Evolutionary conservation across 371 early-diverging fungal genomes (phyloP), one percentile per base, ranked within the genome.

Genomic region (Haplosporangium sp.): DNA sequence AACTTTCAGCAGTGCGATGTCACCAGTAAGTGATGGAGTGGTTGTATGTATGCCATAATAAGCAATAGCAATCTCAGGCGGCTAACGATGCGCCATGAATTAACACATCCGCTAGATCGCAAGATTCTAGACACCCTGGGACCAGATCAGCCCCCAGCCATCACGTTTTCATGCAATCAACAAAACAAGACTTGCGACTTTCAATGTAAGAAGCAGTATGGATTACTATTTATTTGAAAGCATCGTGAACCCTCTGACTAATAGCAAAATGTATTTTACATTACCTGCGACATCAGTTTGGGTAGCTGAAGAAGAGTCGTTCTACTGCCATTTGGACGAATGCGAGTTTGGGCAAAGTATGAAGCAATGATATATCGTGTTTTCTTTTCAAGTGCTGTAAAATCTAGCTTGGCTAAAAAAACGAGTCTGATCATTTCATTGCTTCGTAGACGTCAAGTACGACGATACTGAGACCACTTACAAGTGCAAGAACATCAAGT

Each of bases 1-100:
- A 95, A 93, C 68, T 89, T 91, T 65, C 90, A 95, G 64, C 92
- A 93, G 83, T 97, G 97, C 85, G 89, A 93, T 79, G 94, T 97
- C 6, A 95, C 93, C 38, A 97, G 94, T 94, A 85, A 79, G 89
- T 83, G 21, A 50, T 37, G 38, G 36, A n/a, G 16, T 8, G 18
- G 8, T 21, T 6, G 48, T 53, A 5, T 51, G 52, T 40, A 3
- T 23, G 9, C 14, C 9, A 6, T 11, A 57, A 9, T 1, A 38
- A 56, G 18, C 7, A 45, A 4, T 13, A 45, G 4, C 10, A 16
- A 45, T n/a, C n/a, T 38, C 40, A 9, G 29, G 36, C 55, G n/a
- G 7, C 16, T 43, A 40, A 16, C 53, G 23, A 18, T 40, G 12
- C 29, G n/a, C 16, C 7, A 16, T 16, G 21, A 16, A 38, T 50